phyloP scores from a whole-genome alignment of 2,329 filamentous ascomycete genomes.

The Hymenoscyphus occultus region DNA sequence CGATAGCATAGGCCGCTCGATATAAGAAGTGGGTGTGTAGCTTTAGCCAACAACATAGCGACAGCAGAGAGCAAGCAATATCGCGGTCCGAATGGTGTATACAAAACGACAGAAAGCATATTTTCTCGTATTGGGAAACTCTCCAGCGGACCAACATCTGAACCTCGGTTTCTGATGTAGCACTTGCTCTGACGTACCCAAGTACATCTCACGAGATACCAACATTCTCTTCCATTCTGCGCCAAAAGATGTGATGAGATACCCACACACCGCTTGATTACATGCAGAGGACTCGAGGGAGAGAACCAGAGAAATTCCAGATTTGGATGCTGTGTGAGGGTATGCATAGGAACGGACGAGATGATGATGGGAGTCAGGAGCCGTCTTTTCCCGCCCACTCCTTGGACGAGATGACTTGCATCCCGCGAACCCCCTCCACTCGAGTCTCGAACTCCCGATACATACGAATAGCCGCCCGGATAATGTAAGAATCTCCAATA shows the following conservation, averaged over 20 bases:
- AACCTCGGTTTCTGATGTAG: slow-evolving; percentile 2
- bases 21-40: slow-evolving; percentile 10
- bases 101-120: background rate
- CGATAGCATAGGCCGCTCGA: slow-evolving; percentile 8
- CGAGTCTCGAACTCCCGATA: background rate
- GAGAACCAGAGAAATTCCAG: background rate
- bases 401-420: background rate
- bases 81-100: background rate
- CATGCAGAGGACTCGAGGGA: background rate
- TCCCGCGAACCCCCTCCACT: background rate
- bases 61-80: slow-evolving; percentile 5
- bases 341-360: background rate
- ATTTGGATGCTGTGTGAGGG: background rate
- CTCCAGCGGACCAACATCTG: background rate
- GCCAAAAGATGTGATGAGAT: background rate
- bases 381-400: slow-evolving; percentile 2
- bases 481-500: background rate
- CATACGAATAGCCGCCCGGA: background rate
- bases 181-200: background rate
- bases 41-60: slow-evolving; percentile 8
- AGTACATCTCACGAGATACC: background rate
- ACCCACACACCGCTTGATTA: background rate
- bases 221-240: background rate
- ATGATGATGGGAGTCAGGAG: background rate
- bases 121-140: background rate